Percentiles rank a stretch among this genome's conserved stretches.
phyloP scores from a whole-genome alignment of 768 basidiomycete genomes.

The Kwoniella dejecticola region DNA sequence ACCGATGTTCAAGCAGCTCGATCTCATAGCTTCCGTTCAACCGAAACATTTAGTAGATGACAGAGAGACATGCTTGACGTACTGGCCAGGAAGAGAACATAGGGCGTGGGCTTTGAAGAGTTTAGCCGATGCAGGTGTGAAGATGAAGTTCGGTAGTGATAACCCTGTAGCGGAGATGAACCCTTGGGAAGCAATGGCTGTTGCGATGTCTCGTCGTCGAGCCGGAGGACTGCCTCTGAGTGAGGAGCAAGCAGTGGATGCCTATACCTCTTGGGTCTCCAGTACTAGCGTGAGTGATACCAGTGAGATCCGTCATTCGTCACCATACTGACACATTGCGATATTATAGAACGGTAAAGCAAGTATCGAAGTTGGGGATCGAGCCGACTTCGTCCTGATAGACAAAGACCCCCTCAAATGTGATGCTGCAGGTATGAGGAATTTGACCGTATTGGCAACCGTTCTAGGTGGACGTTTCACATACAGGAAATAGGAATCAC shows the following conservation, averaged over 20 bases:
- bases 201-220: conserved; percentile 13
- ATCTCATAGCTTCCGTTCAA: conserved; percentile 39
- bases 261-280: conserved; percentile 27
- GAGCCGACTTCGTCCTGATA: conserved; percentile 35
- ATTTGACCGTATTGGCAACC: conserved; percentile 30
- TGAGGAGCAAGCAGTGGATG: conserved; percentile 37
- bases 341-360: conserved; percentile 32
- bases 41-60: conserved; percentile 45
- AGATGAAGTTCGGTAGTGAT: conserved; percentile 42
- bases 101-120: conserved; percentile 34
- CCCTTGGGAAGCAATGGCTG: conserved; percentile 31
- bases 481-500: background rate
- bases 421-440: conserved; percentile 27
- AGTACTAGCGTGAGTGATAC: conserved; percentile 25
- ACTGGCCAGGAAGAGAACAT: conserved; percentile 37
- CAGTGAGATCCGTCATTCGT: too few relatives aligned
- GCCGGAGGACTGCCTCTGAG: conserved; percentile 21
- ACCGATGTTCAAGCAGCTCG: conserved; percentile 28
- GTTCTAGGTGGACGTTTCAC: conserved; percentile 43
- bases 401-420: conserved; percentile 27
- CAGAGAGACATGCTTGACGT: conserved; percentile 30
- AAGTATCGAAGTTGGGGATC: conserved; percentile 30
- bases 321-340: too few relatives aligned
- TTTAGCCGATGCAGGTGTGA: conserved; percentile 29
- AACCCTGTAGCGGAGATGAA: conserved; percentile 38